Evolutionary conservation across 2,329 filamentous ascomycete genomes (phyloP).

Genomic region (Aspergillus chevalieri): DNA sequence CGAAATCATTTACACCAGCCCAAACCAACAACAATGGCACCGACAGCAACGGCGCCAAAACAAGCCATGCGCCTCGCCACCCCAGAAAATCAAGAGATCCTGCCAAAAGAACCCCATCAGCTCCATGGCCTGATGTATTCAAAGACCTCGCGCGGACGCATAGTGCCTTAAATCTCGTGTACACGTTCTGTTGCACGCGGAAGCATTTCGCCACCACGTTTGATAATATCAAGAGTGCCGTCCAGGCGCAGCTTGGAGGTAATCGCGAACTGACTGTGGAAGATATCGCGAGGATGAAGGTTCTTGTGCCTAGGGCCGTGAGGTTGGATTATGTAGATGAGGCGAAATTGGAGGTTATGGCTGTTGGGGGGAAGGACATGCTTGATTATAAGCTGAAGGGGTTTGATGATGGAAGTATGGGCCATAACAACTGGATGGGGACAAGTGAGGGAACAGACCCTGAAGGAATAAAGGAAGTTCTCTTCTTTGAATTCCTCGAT

Average conservation of each 20-base stretch:
- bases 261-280: conserved; percentile 58
- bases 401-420: conserved; percentile 25
- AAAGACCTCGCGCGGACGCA: conserved; percentile 69
- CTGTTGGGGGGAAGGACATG: conserved; percentile 53
- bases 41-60: conserved; percentile 1
- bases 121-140: conserved; percentile 71
- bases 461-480: conserved; percentile 52
- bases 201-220: conserved; percentile 91
- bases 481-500: conserved; percentile 90
- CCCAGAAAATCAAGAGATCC: conserved; percentile 3
- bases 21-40: not conserved
- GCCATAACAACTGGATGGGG: conserved; percentile 25
- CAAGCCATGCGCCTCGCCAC: conserved; percentile 1
- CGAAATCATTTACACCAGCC: not conserved
- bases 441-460: conserved; percentile 6
- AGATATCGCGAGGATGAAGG: conserved; percentile 77
- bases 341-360: conserved; percentile 71
- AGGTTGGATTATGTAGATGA: conserved; percentile 85
- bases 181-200: conserved; percentile 88
- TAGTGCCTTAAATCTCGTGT: conserved; percentile 82
- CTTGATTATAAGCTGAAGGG: conserved; percentile 55
- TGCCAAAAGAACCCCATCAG: conserved; percentile 27
- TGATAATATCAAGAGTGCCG: conserved; percentile 75
- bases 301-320: conserved; percentile 69
- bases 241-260: conserved; percentile 71